Percentiles rank a stretch among this genome's conserved stretches.
phyloP scores from a whole-genome alignment of 495 filamentous ascomycete species.

The Aspergillus bridgeri region DNA sequence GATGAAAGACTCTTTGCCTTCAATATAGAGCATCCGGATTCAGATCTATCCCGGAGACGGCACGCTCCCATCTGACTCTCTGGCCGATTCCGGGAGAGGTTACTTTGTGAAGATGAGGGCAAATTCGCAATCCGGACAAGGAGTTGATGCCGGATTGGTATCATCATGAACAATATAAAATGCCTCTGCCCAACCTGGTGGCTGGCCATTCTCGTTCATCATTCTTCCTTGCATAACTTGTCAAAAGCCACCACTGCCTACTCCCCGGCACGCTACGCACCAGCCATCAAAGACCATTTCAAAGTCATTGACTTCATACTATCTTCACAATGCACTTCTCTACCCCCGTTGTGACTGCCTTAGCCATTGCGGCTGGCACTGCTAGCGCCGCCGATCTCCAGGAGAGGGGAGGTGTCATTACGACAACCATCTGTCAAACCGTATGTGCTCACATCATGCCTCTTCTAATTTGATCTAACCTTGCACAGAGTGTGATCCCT shows the following conservation, averaged over 20 bases:
- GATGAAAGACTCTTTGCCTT: neutral
- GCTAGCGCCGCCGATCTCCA: slow-evolving; percentile 11
- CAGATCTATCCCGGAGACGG: neutral
- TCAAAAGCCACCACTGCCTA: neutral
- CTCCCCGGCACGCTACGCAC: neutral
- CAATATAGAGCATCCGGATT: neutral
- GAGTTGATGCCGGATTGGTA: neutral
- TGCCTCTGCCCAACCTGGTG: neutral
- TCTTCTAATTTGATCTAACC: neutral
- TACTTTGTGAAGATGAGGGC: neutral
- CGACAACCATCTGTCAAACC: slow-evolving; percentile 10
- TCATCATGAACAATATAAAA: neutral
- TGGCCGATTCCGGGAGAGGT: neutral
- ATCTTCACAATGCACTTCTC: slow-evolving; percentile 19
- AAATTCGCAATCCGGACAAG: neutral
- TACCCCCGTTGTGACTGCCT: slow-evolving; percentile 11
- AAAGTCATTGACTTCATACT: neutral
- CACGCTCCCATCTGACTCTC: neutral
- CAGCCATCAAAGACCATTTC: neutral
- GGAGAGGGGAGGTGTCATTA: neutral
- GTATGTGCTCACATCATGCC: neutral
- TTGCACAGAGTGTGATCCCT: neutral
- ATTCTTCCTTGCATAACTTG: neutral
- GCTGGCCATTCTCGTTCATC: neutral
- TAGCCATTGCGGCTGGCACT: slow-evolving; percentile 21